phyloP scores from a whole-genome alignment of 2,329 filamentous ascomycete species.

The Blastomyces percursus region DNA sequence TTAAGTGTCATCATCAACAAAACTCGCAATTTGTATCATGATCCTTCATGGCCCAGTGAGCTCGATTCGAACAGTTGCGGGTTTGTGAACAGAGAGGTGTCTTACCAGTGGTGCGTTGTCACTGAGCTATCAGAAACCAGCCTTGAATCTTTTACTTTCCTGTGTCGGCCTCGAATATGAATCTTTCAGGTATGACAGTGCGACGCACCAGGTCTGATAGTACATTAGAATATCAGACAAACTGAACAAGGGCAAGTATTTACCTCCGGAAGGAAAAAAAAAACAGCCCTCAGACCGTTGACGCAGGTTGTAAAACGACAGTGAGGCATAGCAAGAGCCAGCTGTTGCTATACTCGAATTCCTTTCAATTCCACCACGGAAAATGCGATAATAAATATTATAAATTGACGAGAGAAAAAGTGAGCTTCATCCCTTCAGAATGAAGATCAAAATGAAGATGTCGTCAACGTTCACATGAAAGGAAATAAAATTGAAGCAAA shows the following conservation, averaged over 20 bases:
- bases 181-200: not conserved
- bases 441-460: not conserved
- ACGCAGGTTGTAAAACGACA: not conserved
- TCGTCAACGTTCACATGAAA: conserved; percentile 9
- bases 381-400: not conserved
- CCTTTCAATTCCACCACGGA: not conserved
- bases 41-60: not conserved
- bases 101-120: not conserved
- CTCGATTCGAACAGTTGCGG: not conserved
- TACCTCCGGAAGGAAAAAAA: not conserved
- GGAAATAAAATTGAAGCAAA: not conserved
- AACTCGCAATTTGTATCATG: not conserved
- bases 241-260: not conserved
- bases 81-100: not conserved
- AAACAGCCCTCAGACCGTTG: not conserved
- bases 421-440: not conserved
- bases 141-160: not conserved
- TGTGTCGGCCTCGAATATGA: not conserved
- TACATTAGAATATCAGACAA: not conserved
- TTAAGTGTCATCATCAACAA: not conserved
- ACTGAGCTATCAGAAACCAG: not conserved
- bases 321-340: conserved; percentile 8
- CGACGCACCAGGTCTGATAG: not conserved
- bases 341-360: conserved; percentile 8
- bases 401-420: not conserved